Percentiles rank a stretch among this genome's conserved stretches.
Evolutionary conservation across 345 rosid species (phyloP).

Genomic region (Euphorbia pulcherrima): DNA sequence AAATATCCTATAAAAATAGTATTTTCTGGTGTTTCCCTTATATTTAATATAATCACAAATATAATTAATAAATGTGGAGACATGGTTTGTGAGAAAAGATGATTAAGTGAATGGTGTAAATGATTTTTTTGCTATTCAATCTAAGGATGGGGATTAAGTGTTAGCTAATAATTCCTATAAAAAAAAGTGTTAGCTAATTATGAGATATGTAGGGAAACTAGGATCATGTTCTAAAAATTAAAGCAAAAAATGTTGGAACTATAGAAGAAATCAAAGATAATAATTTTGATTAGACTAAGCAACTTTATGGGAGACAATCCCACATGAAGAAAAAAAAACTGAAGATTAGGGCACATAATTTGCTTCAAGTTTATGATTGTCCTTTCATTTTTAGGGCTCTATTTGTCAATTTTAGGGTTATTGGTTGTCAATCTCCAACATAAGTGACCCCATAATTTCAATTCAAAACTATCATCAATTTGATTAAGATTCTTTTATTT

Average conservation of each 20-base stretch:
- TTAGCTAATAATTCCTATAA: neutral
- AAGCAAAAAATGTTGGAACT: constrained; percentile 9
- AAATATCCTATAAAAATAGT: too few species aligned
- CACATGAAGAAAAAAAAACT: constrained; percentile 27
- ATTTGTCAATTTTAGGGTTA: constrained; percentile 8
- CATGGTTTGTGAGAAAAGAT: neutral
- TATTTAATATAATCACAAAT: too few species aligned
- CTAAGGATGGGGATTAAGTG: constrained; percentile 9
- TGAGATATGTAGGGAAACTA: constrained; percentile 9
- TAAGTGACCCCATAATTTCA: constrained; percentile 14
- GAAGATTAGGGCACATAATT: constrained; percentile 7
- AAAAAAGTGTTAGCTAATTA: neutral
- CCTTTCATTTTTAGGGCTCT: constrained; percentile 12
- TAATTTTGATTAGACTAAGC: constrained; percentile 32
- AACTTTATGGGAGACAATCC: constrained; percentile 30
- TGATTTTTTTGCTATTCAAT: neutral
- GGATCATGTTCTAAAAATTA: constrained; percentile 30
- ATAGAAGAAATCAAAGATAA: neutral
- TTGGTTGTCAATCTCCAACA: constrained; percentile 11
- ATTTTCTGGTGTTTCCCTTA: too few species aligned
- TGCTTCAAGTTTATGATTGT: constrained; percentile 19
- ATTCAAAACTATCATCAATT: neutral
- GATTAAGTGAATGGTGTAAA: neutral
- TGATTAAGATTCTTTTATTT: neutral
- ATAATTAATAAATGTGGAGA: too few species aligned